phyloP scores from a whole-genome alignment of 306 rosid genomes.

The Calophaca sinica region DNA sequence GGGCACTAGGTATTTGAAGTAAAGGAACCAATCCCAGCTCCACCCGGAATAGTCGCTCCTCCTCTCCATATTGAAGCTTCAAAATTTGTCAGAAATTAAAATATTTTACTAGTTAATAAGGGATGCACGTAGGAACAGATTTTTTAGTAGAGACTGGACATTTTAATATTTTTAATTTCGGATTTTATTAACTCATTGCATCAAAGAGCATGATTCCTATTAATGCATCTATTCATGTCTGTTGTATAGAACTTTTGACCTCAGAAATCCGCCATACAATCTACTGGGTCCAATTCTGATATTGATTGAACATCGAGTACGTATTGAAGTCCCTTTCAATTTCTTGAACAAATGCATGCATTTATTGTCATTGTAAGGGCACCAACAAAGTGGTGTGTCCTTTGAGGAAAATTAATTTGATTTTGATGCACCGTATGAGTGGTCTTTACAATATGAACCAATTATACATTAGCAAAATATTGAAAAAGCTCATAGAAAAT shows the following conservation, averaged over 20 bases:
- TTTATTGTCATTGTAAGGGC: conserved; percentile 29
- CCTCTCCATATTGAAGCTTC: conserved; percentile 12
- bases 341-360: conserved; percentile 41
- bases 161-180: not conserved
- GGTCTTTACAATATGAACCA: too few species aligned
- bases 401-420: conserved; percentile 5
- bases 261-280: conserved; percentile 28
- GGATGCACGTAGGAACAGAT: not conserved
- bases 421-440: not conserved
- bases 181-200: conserved; percentile 2
- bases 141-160: too few species aligned
- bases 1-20: not conserved
- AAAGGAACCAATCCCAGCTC: conserved; percentile 13
- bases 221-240: conserved; percentile 33
- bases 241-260: conserved; percentile 11
- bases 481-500: too few species aligned
- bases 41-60: not conserved
- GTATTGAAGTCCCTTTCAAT: conserved; percentile 29
- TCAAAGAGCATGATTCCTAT: conserved; percentile 29
- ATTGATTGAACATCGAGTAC: conserved; percentile 31
- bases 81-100: not conserved
- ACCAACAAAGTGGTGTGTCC: not conserved
- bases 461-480: too few species aligned
- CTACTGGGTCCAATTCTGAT: conserved; percentile 25
- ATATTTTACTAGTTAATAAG: conserved; percentile 3